A percentile compares a stretch with the other conserved stretches of the same genome.
These are phyloP conservation scores for Candida patagonica DNA, from an alignment of 805 yeast species.

Conservation along the genomic window DNA sequence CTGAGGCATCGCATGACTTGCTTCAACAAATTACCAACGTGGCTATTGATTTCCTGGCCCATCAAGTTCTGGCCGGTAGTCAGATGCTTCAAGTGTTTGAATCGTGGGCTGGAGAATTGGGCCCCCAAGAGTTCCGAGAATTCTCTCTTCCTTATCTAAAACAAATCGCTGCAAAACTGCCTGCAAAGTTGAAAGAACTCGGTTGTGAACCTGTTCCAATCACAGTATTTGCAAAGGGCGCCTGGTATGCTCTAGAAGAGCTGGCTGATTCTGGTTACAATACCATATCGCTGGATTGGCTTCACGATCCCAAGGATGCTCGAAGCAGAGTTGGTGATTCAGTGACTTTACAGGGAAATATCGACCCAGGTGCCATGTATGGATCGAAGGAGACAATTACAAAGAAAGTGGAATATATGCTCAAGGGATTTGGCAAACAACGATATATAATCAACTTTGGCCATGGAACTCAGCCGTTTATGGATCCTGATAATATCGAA, in stretches of 20 bases:
- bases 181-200: slow-evolving; percentile 57
- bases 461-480: slow-evolving; percentile 96
- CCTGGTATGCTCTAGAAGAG: slow-evolving; percentile 92
- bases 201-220: slow-evolving; percentile 73
- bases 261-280: slow-evolving; percentile 76
- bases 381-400: slow-evolving; percentile 79
- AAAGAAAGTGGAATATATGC: slow-evolving; percentile 77
- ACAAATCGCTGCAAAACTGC: slow-evolving; percentile 64
- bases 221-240: slow-evolving; percentile 89
- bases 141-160: slow-evolving; percentile 82
- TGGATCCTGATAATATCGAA: slow-evolving; percentile 84
- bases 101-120: slow-evolving; percentile 96
- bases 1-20: slow-evolving; percentile 59
- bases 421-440: slow-evolving; percentile 80
- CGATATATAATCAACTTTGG: slow-evolving; percentile 92
- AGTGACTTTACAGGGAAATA: slow-evolving; percentile 84
- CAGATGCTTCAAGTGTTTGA: slow-evolving; percentile 96
- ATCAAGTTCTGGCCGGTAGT: slow-evolving; percentile 95
- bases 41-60: slow-evolving; percentile 85
- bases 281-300: slow-evolving; percentile 90
- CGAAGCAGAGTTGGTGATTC: slow-evolving; percentile 64
- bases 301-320: slow-evolving; percentile 76
- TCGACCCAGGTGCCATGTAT: slow-evolving; percentile 92
- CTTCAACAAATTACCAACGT: slow-evolving; percentile 75
- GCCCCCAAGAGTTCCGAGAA: slow-evolving; percentile 79